Evolutionary conservation across 2,329 filamentous ascomycete species (phyloP).

Genomic region (Pseudocercospora fuligena): DNA sequence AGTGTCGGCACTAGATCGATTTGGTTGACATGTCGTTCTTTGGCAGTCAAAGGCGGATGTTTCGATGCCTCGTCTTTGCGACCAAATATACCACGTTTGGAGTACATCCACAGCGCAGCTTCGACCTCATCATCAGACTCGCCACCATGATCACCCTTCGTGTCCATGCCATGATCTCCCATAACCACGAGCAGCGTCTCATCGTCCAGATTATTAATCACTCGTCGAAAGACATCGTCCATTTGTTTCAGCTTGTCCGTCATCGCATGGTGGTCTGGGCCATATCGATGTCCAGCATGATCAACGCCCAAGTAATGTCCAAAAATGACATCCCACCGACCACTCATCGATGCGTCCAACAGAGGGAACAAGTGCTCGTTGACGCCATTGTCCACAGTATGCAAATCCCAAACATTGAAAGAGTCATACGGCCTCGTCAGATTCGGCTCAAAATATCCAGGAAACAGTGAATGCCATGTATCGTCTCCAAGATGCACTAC

Average conservation of each 20-base stretch:
- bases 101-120: conserved; percentile 98
- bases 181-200: conserved; percentile 89
- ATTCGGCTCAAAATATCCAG: conserved; percentile 86
- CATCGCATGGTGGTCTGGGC: conserved; percentile 92
- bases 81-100: conserved; percentile 83
- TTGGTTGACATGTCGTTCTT: conserved; percentile 75
- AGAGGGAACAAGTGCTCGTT: conserved; percentile 88
- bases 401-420: conserved; percentile 97
- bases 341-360: conserved; percentile 66
- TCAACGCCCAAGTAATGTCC: conserved; percentile 95
- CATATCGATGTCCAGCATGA: conserved; percentile 95
- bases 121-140: conserved; percentile 96
- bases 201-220: conserved; percentile 77
- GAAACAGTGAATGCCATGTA: conserved; percentile 93
- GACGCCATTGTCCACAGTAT: conserved; percentile 95
- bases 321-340: conserved; percentile 90
- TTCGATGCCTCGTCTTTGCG: conserved; percentile 66
- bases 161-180: conserved; percentile 99
- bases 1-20: conserved; percentile 96
- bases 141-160: conserved; percentile 96
- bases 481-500: conserved; percentile 97
- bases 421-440: conserved; percentile 91
- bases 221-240: conserved; percentile 75
- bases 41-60: conserved; percentile 71
- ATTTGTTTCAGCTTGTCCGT: conserved; percentile 88